Percentiles rank a stretch among this genome's conserved stretches.
Evolutionary conservation across 2,329 filamentous ascomycete species (phyloP).

Genomic region (Dactylellina parvicollis): DNA sequence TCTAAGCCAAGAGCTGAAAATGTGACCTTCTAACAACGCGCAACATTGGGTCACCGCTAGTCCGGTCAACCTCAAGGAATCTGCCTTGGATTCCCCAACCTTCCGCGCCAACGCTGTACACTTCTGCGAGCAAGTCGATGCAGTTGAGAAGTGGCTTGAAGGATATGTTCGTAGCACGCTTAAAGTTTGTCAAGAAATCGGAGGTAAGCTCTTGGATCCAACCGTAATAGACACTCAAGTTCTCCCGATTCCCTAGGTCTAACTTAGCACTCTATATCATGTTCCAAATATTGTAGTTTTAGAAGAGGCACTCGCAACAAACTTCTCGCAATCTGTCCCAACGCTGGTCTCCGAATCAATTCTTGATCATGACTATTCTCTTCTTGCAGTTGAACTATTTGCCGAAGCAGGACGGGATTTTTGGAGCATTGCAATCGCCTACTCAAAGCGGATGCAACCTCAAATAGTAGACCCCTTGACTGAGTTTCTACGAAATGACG

Average conservation of each 20-base stretch:
- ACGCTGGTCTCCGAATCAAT: constrained; percentile 80
- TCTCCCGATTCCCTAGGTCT: no score
- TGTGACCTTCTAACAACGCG: neutral
- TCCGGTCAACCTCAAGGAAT: constrained; percentile 90
- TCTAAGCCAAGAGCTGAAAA: no score
- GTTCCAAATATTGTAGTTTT: constrained; percentile 67
- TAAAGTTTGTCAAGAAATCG: constrained; percentile 73
- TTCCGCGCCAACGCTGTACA: constrained; percentile 88
- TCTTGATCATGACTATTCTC: constrained; percentile 93
- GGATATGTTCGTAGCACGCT: constrained; percentile 72
- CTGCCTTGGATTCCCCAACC: constrained; percentile 92
- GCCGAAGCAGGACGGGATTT: constrained; percentile 87
- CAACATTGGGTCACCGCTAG: constrained; percentile 60
- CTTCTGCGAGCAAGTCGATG: constrained; percentile 90
- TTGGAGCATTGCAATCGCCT: constrained; percentile 79
- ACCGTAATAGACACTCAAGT: neutral
- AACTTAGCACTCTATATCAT: neutral
- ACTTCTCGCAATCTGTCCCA: constrained; percentile 80
- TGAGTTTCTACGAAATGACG: constrained; percentile 78
- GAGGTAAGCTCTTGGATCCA: constrained; percentile 58
- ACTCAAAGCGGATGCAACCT: constrained; percentile 79
- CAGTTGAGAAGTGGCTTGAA: constrained; percentile 91
- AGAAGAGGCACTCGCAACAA: constrained; percentile 78
- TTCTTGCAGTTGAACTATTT: constrained; percentile 84
- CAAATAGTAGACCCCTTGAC: constrained; percentile 83